Conservation (phyloP, 1,139 yeast species). For the Hansenula sp. region DNA sequence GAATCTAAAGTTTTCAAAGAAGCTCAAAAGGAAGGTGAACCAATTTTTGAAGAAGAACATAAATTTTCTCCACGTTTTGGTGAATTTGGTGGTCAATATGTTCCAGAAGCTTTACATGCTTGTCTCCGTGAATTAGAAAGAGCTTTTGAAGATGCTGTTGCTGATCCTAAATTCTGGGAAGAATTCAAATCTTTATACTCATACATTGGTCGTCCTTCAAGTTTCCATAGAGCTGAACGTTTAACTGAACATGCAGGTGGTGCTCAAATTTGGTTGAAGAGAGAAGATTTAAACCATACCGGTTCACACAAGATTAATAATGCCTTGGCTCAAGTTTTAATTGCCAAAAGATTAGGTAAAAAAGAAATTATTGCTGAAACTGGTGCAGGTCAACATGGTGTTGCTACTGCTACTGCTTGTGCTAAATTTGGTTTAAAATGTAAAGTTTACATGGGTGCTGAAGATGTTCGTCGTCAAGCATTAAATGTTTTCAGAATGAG, state of each 20-base stretch:
- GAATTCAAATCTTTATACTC: constrained; percentile 80
- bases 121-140: constrained; percentile 85
- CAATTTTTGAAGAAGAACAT: constrained; percentile 50
- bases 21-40: constrained; percentile 24
- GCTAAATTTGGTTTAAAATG: constrained; percentile 96
- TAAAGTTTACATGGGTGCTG: constrained; percentile 99
- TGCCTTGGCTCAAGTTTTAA: constrained; percentile 89
- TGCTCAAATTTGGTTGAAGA: constrained; percentile 95
- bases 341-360: constrained; percentile 92
- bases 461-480: constrained; percentile 98
- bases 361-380: constrained; percentile 93
- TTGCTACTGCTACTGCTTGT: constrained; percentile 98
- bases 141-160: constrained; percentile 82
- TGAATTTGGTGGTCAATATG: constrained; percentile 97
- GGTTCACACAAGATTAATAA: constrained; percentile 97
- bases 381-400: constrained; percentile 99
- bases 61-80: constrained; percentile 79
- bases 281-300: constrained; percentile 97
- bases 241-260: constrained; percentile 90
- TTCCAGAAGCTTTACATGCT: constrained; percentile 92
- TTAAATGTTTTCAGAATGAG: constrained; percentile 96
- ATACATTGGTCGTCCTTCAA: constrained; percentile 95
- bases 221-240: constrained; percentile 86
- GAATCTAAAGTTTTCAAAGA: constrained; percentile 17
- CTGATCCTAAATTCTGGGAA: constrained; percentile 90